Evolutionary conservation across 164 flowering plant species (phyloP).

Genomic region (Kalanchoe fedtschenkoi): DNA sequence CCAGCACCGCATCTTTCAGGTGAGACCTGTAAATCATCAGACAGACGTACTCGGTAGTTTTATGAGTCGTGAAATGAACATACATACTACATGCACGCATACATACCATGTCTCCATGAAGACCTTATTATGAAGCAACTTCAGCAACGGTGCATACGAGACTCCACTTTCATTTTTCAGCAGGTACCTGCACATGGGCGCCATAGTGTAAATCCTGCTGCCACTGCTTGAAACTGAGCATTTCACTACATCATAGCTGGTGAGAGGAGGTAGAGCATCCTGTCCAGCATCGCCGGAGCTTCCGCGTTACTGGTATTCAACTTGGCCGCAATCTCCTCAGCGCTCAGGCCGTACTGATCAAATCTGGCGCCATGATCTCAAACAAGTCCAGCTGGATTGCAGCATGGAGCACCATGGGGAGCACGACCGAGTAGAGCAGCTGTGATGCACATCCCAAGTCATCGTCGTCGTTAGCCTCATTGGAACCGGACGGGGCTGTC

Average conservation of each 20-base stretch:
- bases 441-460: slow-evolving; percentile 10
- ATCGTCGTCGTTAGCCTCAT: slow-evolving; percentile 7
- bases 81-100: not conserved
- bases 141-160: slow-evolving; percentile 13
- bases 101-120: slow-evolving; percentile 15
- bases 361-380: slow-evolving; percentile 19
- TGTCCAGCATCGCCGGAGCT: slow-evolving; percentile 5
- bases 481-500: not conserved
- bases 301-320: slow-evolving; percentile 10
- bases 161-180: slow-evolving; percentile 16
- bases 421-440: slow-evolving; percentile 5
- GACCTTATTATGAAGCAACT: slow-evolving; percentile 13
- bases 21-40: not conserved
- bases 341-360: slow-evolving; percentile 6
- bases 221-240: not conserved
- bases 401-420: slow-evolving; percentile 18
- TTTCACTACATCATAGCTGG: slow-evolving; percentile 1
- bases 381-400: slow-evolving; percentile 23
- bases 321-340: slow-evolving; percentile 17
- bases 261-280: slow-evolving; percentile 2
- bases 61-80: too few species aligned
- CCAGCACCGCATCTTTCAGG: not conserved
- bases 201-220: slow-evolving; percentile 12
- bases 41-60: too few species aligned
- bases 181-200: slow-evolving; percentile 14